Base-by-base conservation (phyloP, 495 filamentous ascomycete species). In the Polyplosphaeria fusca region DNA sequence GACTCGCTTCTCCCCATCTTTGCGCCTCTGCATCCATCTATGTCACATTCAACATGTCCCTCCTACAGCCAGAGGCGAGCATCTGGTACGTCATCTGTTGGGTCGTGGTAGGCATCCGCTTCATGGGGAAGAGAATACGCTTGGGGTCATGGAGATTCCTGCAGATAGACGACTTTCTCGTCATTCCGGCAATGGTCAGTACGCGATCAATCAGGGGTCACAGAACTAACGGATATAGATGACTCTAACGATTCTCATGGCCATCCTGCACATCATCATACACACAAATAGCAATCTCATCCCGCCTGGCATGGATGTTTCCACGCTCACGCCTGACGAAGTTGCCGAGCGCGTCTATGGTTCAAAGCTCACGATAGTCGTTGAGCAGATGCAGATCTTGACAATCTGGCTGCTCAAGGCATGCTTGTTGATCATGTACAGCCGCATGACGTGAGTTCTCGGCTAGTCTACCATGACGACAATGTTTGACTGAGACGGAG, bases 221-320 rank as follows among this genome's bases (percentile, higher is more conserved):
- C 12, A 27, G 11, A 7, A 32, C 7, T 58, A 51, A 37, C 35
- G 4, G 38, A 18, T 20, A 9, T 18, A 61, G 60, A 60, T 71
- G 45, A 76, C 79, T 12, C 82, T 82, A 58, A 85, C 81, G 2
- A 72, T 70, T n/a, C 64, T 84, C 5, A 73, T 84, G 30, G 68
- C 76, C 4, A 64, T 74, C 13, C 80, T 85, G 54, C 83, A 84
- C 58, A 71, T 84, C 27, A 78, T 83, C 0, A 67, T 76, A 5
- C 70, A 75, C 40, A 76, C 76, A 14, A 76, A 75, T 22, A 82
- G 79, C 26, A 86, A 86, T 52, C 76, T 86, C 1, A 72, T 85
- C 51, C 72, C 80, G 35, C 80, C 81, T 0, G 74, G 74, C 5
- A 67, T 58, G 26, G 74, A 32, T 74, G 76, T 30, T 79, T 77